Conservation (phyloP, 345 rosid species). For the Excoecaria agallocha region DNA sequence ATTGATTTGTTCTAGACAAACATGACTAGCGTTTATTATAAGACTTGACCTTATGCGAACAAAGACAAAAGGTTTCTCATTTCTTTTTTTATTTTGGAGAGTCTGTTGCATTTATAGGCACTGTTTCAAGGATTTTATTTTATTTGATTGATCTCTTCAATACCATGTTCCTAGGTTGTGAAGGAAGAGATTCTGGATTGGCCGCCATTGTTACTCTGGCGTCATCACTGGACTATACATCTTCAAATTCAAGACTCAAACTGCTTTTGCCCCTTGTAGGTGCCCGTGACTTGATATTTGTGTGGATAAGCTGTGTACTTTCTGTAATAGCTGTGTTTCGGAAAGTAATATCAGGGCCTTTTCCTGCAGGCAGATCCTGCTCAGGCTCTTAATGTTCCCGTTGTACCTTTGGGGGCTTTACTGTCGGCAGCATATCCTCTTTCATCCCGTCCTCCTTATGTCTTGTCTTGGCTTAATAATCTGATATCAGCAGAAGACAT, state of each 20-base stretch:
- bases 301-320: constrained; percentile 11
- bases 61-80: not conserved
- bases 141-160: not conserved
- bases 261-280: constrained; percentile 87
- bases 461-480: constrained; percentile 77
- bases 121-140: not conserved
- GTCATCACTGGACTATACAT: constrained; percentile 83
- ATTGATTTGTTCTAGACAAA: not conserved
- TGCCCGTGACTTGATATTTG: constrained; percentile 13
- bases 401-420: constrained; percentile 83
- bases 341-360: constrained; percentile 24
- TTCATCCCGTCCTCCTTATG: constrained; percentile 73
- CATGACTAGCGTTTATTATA: not conserved
- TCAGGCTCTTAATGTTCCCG: constrained; percentile 89
- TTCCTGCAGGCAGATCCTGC: constrained; percentile 88
- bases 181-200: constrained; percentile 63
- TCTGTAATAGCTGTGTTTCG: constrained; percentile 8
- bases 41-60: not conserved
- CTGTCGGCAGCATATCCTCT: constrained; percentile 88
- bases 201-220: constrained; percentile 83
- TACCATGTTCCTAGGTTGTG: constrained; percentile 52
- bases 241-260: constrained; percentile 80
- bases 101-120: not conserved
- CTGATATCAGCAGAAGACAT: constrained; percentile 87
- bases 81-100: not conserved